These are phyloP conservation scores for Yamadazyma dushanensis DNA, from an alignment of 1,139 yeast species.

Conservation along the genomic window DNA sequence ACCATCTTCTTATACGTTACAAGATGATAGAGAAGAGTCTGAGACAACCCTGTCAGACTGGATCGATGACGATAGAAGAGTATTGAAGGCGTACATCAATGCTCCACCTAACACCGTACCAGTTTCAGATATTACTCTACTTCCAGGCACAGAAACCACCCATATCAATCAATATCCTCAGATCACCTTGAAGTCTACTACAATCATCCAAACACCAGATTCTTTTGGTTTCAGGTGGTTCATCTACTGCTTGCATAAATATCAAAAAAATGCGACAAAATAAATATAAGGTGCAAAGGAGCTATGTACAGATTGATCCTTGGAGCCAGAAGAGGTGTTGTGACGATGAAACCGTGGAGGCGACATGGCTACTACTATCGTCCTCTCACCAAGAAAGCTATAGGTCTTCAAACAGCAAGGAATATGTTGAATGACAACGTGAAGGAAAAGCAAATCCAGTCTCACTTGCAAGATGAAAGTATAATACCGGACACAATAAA, in stretches of 20 bases:
- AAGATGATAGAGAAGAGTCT: neutral
- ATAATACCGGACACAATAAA: conserved; percentile 7
- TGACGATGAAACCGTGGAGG: neutral
- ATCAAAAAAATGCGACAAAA: conserved; percentile 5
- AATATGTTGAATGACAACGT: neutral
- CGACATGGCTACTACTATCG: neutral
- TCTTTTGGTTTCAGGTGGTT: conserved; percentile 7
- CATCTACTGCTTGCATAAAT: conserved; percentile 9
- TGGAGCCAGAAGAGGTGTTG: neutral
- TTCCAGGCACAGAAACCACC: conserved; percentile 5
- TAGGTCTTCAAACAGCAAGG: neutral
- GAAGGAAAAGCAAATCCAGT: neutral
- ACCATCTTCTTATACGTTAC: too few relatives aligned
- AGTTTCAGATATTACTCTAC: conserved; percentile 4
- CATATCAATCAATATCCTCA: conserved; percentile 2
- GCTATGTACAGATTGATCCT: conserved; percentile 3
- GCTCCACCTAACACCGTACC: neutral
- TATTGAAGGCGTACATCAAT: conserved; percentile 3
- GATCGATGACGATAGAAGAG: conserved; percentile 8
- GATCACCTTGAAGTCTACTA: neutral
- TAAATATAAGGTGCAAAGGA: conserved; percentile 1
- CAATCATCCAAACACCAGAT: conserved; percentile 1
- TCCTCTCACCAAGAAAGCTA: neutral
- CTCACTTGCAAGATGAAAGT: conserved; percentile 1
- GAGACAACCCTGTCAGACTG: conserved; percentile 4